A percentile compares a stretch with the other conserved stretches of the same genome.
These are phyloP conservation scores for Leucaena leucocephala DNA, from an alignment of 306 rosid genomes.

Conservation along the genomic window DNA sequence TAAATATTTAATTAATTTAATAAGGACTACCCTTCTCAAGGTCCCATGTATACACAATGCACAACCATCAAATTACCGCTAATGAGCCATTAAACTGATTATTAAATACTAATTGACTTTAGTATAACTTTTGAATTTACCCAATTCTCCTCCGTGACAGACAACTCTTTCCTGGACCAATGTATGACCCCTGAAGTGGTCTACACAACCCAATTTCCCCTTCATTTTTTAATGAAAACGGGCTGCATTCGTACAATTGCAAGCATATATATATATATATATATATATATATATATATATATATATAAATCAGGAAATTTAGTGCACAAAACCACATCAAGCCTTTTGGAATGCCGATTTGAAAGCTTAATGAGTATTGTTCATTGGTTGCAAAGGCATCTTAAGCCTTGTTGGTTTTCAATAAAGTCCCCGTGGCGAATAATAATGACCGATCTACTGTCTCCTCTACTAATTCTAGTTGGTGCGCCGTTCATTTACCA, in stretches of 20 bases:
- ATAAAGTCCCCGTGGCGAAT: not conserved
- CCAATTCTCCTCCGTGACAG: not conserved
- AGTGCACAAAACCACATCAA: not conserved
- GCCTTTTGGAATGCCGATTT: not conserved
- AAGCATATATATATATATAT: no score
- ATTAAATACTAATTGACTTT: not conserved
- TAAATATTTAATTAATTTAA: no score
- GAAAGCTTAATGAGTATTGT: not conserved
- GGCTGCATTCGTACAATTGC: not conserved
- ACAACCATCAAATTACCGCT: not conserved
- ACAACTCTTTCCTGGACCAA: not conserved
- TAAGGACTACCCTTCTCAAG: no score
- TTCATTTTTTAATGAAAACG: not conserved
- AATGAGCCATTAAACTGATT: not conserved
- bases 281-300: no score
- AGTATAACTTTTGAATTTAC: not conserved
- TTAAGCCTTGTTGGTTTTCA: no score
- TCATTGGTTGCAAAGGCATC: not conserved
- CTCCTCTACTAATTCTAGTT: not conserved
- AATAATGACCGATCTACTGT: not conserved
- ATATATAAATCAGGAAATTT: not conserved
- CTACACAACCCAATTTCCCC: not conserved
- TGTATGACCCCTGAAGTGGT: not conserved
- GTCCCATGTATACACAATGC: no score
- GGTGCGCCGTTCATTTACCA: conserved; percentile 12